Percentiles rank a stretch among this genome's conserved stretches.
Conservation (phyloP, 331 rosid genomes). For the Pyrus hybrid region DNA sequence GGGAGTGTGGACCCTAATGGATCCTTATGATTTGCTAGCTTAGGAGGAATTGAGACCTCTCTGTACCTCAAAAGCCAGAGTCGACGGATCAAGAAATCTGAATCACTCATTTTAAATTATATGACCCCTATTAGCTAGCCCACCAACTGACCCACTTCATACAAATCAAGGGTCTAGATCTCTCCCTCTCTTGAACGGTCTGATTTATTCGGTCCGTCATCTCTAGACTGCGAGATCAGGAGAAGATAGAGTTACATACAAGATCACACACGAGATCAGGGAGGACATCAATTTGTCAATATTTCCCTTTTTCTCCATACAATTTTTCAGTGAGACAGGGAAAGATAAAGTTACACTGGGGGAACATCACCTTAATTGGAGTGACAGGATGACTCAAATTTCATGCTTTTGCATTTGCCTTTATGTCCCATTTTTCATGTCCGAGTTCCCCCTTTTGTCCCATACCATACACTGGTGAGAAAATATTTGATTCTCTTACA, state of each 20-base stretch:
- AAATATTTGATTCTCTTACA: neutral
- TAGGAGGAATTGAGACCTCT: too few relatives aligned
- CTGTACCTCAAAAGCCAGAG: accelerated
- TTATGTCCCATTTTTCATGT: slow-evolving; percentile 12
- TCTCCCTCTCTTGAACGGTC: too few relatives aligned
- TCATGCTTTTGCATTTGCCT: slow-evolving; percentile 15
- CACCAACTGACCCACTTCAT: too few relatives aligned
- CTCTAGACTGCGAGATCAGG: too few relatives aligned
- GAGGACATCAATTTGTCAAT: neutral
- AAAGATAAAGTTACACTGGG: neutral
- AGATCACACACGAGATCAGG: neutral
- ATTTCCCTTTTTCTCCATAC: neutral
- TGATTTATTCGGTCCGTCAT: too few relatives aligned
- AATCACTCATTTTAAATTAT: too few relatives aligned
- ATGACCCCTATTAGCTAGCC: too few relatives aligned
- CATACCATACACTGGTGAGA: neutral
- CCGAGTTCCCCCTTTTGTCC: slow-evolving; percentile 13
- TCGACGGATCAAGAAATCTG: too few relatives aligned
- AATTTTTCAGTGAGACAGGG: neutral
- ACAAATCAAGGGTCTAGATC: too few relatives aligned
- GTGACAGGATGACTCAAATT: slow-evolving; percentile 13
- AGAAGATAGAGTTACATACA: too few relatives aligned
- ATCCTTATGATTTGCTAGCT: too few relatives aligned
- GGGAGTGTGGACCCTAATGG: too few relatives aligned
- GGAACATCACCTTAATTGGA: slow-evolving; percentile 6